Percentiles rank a stretch among this genome's conserved stretches.
phyloP scores from a whole-genome alignment of 345 rosid species.

The Syzygium aromaticum region DNA sequence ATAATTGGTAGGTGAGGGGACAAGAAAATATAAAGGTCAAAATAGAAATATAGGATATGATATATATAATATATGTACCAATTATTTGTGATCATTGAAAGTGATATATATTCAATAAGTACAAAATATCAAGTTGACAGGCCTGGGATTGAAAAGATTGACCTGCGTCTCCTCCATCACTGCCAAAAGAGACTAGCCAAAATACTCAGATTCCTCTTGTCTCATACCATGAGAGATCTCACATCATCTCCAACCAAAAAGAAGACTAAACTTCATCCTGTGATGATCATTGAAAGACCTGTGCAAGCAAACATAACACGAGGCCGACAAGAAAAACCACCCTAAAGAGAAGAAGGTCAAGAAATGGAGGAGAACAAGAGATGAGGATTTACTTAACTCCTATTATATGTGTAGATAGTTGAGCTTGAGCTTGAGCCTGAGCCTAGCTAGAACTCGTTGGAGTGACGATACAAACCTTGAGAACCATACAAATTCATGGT shows the following conservation, averaged over 20 bases:
- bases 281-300: background rate
- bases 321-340: background rate
- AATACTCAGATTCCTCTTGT: background rate
- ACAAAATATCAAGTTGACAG: constrained; percentile 43
- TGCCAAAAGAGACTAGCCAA: constrained; percentile 10
- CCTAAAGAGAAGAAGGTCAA: background rate
- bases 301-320: background rate
- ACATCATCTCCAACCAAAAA: constrained; percentile 9
- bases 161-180: constrained; percentile 33
- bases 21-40: constrained; percentile 24
- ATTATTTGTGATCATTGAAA: background rate
- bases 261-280: background rate
- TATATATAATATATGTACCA: background rate
- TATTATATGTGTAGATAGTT: background rate
- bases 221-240: background rate
- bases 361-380: background rate
- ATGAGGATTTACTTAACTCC: background rate
- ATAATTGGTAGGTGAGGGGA: constrained; percentile 27
- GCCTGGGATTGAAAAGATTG: constrained; percentile 46
- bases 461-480: constrained; percentile 44
- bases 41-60: background rate
- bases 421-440: background rate
- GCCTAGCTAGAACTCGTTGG: constrained; percentile 53
- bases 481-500: constrained; percentile 31
- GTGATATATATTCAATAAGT: constrained; percentile 15